Evolutionary conservation across 352 stramenopile genomes (phyloP).

Genomic region (Phytophthora chlamydospora): DNA sequence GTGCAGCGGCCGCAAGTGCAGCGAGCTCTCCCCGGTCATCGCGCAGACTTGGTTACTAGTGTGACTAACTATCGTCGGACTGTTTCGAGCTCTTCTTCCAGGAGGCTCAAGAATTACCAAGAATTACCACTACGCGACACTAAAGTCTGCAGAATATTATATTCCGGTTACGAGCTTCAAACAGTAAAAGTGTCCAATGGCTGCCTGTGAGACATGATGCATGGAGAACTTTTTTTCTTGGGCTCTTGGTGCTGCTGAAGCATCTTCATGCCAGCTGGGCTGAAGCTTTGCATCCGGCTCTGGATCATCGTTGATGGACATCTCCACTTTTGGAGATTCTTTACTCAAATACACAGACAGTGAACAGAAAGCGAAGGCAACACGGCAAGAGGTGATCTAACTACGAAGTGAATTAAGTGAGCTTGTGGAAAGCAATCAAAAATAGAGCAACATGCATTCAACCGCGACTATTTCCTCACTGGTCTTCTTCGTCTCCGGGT

Average conservation of each 20-base stretch:
- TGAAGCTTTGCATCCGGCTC: no score
- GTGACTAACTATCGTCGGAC: slow-evolving; percentile 4
- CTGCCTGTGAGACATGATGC: no score
- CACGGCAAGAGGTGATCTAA: slow-evolving; percentile 21
- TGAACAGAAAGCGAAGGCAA: no score
- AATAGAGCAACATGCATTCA: slow-evolving; percentile 57
- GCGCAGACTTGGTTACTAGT: not conserved
- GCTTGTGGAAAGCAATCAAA: slow-evolving; percentile 36
- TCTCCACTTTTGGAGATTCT: no score
- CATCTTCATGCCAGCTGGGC: no score
- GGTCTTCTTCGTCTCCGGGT: slow-evolving; percentile 40
- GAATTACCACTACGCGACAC: not conserved
- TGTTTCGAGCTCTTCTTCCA: slow-evolving; percentile 12
- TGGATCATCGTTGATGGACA: no score
- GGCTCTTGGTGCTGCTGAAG: no score
- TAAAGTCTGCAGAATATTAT: slow-evolving; percentile 17
- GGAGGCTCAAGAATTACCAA: slow-evolving; percentile 6
- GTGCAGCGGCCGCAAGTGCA: slow-evolving; percentile 18
- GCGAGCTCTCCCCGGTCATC: slow-evolving; percentile 17
- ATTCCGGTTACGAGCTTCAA: not conserved
- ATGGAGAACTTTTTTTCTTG: no score
- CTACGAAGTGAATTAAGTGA: slow-evolving; percentile 19
- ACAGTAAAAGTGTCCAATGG: not conserved
- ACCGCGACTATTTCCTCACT: slow-evolving; percentile 44
- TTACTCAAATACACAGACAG: no score